phyloP scores from a whole-genome alignment of 2,329 filamentous ascomycete genomes.

The Fusarium sp. region DNA sequence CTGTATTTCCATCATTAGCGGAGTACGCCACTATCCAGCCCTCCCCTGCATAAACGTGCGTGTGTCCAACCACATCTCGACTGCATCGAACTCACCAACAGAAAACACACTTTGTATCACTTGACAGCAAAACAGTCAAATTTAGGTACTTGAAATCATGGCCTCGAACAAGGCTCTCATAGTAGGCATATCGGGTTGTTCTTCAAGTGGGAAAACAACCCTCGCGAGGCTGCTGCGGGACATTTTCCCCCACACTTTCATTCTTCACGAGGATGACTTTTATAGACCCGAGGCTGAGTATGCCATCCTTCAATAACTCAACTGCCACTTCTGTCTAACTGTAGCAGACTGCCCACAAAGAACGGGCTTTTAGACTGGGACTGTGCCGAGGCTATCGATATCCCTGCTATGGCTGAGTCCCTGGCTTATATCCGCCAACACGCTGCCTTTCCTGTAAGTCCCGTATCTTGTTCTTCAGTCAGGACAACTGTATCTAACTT shows the following conservation, averaged over 20 bases:
- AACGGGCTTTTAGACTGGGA: slow-evolving; percentile 88
- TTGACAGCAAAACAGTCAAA: background rate
- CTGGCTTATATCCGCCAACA: slow-evolving; percentile 77
- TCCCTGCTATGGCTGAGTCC: slow-evolving; percentile 74
- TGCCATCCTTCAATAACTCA: slow-evolving; percentile 41
- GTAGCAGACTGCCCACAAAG: slow-evolving; percentile 62
- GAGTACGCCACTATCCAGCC: slow-evolving; percentile 20
- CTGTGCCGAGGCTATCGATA: slow-evolving; percentile 81
- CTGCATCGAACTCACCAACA: slow-evolving; percentile 14
- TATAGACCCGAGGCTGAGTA: slow-evolving; percentile 84
- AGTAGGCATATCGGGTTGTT: slow-evolving; percentile 88
- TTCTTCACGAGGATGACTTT: slow-evolving; percentile 97
- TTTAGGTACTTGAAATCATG: slow-evolving; percentile 46
- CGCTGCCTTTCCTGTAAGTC: slow-evolving; percentile 73
- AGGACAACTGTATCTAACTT: background rate
- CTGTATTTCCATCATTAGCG: slow-evolving; percentile 15
- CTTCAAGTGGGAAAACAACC: slow-evolving; percentile 95
- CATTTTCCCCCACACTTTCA: slow-evolving; percentile 81
- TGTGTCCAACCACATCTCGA: background rate
- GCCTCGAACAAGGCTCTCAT: slow-evolving; percentile 67
- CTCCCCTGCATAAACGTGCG: slow-evolving; percentile 23
- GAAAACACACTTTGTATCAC: background rate
- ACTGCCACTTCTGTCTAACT: background rate
- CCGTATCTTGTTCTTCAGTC: background rate
- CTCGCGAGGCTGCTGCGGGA: slow-evolving; percentile 85